Base-by-base conservation (phyloP, 2,329 filamentous ascomycete species). In the Neofusicoccum parvum region DNA sequence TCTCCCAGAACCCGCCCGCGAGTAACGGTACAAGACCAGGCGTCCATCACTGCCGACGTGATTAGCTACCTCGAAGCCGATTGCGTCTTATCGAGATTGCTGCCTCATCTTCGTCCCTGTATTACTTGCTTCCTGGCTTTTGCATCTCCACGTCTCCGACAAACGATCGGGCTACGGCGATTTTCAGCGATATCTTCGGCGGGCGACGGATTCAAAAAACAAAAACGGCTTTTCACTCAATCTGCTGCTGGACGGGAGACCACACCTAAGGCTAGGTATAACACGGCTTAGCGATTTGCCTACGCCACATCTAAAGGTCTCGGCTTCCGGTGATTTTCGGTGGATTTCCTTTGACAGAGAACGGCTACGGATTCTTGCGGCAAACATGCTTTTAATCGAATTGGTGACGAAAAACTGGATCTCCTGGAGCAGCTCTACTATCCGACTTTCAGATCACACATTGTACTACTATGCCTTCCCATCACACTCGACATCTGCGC, bases 391-490 rank as follows among this genome's bases (percentile, higher is more conserved):
- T 64, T 65, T 65, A 65, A 65, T 65, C 63, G 63, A 65, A 64
- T 58, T 58, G 63, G 63, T 65, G 63, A 65, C 63, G 63, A 65
- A 64, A 64, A 54, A 64, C 63, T 65, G 63, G 63, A 65, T 65
- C 63, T 59, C 53, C 63, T 65, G 63, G 63, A 65, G 45, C 63
- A 65, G 53, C 51, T 65, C 51, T 59, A 37, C 45, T 65, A 56
- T 50, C 63, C 63, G 63, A 65, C 62, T 64, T 39, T 64, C 62
- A 64, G 48, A 62, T 53, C 76, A 74, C 72, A 71, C 72, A 76
- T 78, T 79, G 77, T 79, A 79, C 76, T 78, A 76, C 74, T 78
- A 78, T 76, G 72, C 74, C 70, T 72, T 74, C 71, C 72, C 73
- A 69, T 72, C 73, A 51, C 23, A 37, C 49, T 49, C 63, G 63